Base-by-base conservation (phyloP, 2,329 filamentous ascomycete genomes). In the Penicillium brasilianum region DNA sequence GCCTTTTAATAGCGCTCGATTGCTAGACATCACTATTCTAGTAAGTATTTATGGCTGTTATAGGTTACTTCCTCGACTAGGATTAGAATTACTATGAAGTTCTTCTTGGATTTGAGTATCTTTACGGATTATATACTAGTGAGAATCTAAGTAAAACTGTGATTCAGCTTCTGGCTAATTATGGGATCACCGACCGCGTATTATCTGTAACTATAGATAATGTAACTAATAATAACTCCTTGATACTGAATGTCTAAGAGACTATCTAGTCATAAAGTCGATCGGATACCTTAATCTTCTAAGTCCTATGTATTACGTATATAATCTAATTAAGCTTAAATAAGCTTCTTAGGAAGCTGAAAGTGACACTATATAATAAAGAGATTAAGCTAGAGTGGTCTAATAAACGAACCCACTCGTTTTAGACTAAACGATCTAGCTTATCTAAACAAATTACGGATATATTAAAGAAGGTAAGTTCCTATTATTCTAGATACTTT, bases 401-500 rank as follows among this genome's bases (percentile, higher is more conserved):
- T 32, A 4, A 44, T 44, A 2, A 44, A 44, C 11, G 11, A 44
- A 44, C 20, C 41, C 6, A 44, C 10, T 43, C 11, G 11, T 44
- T 44, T 25, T 11, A 44, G 18, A 25, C 41, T 13, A 44, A 13
- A 44, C 11, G 11, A 44, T n/a, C 18, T 41, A 59, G 9, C 32
- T 28, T 25, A 16, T 13, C 49, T 37, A 36, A 14, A 14, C 13
- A 39, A 52, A 52, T 51, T 51, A 51, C 9, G 18, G 11, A 36
- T 18, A 52, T 3, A 8, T 39, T 52, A n/a, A 52, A 34, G 55
- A 69, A 30, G 13, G 60, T 57, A 34, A 65, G 13, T 65, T 61
- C 58, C 60, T 50, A 59, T 65, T 59, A 46, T 36, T 32, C 10
- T 54, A 13, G 50, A 28, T 28, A 44, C 25, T 18, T 44, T 22